Evolutionary conservation across 495 filamentous ascomycete genomes (phyloP).

Genomic region (Penicillium ucsense): DNA sequence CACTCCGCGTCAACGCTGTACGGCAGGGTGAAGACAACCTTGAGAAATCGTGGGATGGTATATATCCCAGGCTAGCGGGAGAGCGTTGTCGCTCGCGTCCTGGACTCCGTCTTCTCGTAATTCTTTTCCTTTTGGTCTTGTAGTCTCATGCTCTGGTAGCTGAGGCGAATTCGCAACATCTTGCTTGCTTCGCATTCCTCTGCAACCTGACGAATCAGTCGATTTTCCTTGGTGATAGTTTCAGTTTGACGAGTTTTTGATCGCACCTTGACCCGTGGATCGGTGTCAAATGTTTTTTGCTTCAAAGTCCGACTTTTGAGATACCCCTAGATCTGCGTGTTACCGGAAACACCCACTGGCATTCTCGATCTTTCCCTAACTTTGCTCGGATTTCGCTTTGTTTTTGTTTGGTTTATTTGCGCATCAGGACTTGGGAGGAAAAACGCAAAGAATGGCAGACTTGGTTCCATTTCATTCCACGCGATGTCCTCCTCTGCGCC

Average conservation of each 20-base stretch:
- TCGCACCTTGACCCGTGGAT: conserved; percentile 27
- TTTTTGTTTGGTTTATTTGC: no score
- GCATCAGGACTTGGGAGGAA: neutral
- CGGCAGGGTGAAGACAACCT: no score
- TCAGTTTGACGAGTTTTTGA: neutral
- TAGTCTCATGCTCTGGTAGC: conserved; percentile 32
- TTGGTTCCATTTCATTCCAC: conserved; percentile 47
- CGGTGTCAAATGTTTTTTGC: conserved; percentile 28
- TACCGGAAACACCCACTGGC: conserved; percentile 6
- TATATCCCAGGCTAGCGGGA: conserved; percentile 15
- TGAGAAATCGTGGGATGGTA: conserved; percentile 9
- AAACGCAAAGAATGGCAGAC: conserved; percentile 47
- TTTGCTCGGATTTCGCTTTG: no score
- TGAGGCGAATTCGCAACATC: conserved; percentile 11
- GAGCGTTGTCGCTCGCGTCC: conserved; percentile 12
- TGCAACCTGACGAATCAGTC: conserved; percentile 1
- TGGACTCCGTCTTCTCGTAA: conserved; percentile 16
- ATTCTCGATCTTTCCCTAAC: conserved; percentile 4
- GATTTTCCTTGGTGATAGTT: neutral
- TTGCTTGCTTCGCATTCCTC: conserved; percentile 2
- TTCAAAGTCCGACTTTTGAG: conserved; percentile 12
- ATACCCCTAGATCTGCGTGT: conserved; percentile 27
- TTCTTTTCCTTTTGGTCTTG: conserved; percentile 12
- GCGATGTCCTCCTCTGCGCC: conserved; percentile 53
- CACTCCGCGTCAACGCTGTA: no score